A percentile compares a stretch with the other conserved stretches of the same genome.
Conservation (phyloP, 371 early-diverging fungal genomes). For the Mortierella sp. region DNA sequence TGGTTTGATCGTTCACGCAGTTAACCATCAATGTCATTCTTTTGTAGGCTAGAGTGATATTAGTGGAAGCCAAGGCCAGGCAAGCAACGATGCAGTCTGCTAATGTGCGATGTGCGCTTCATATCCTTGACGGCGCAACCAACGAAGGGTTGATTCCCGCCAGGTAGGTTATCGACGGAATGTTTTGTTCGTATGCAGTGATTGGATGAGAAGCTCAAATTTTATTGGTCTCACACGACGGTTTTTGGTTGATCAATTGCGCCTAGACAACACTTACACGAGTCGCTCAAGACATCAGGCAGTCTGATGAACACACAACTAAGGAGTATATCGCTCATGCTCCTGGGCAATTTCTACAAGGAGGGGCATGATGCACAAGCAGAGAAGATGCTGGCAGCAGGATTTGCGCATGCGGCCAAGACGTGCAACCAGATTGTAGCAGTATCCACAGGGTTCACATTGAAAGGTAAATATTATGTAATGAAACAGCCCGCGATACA, state of each 20-base stretch:
- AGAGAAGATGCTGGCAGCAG: constrained; percentile 46
- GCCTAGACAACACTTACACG: constrained; percentile 52
- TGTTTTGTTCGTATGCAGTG: not conserved
- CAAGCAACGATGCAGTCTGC: constrained; percentile 17
- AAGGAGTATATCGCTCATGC: constrained; percentile 42
- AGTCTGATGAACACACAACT: constrained; percentile 46
- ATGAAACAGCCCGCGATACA: not conserved
- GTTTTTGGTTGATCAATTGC: not conserved
- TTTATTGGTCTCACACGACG: not conserved
- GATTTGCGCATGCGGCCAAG: constrained; percentile 41
- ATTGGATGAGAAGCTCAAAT: not conserved
- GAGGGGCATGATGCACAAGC: constrained; percentile 52
- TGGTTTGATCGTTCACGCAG: not conserved
- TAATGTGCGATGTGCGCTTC: constrained; percentile 40
- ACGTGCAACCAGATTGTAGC: constrained; percentile 43
- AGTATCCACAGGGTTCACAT: constrained; percentile 41
- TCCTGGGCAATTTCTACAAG: constrained; percentile 46
- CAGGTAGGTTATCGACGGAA: constrained; percentile 19
- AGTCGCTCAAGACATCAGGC: constrained; percentile 39
- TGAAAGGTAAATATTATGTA: constrained; percentile 32
- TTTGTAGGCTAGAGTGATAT: constrained; percentile 27
- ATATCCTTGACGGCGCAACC: constrained; percentile 48
- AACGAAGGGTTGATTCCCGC: constrained; percentile 41
- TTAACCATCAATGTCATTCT: not conserved
- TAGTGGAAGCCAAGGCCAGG: constrained; percentile 28